Conservation (phyloP, 148 eudicot species). For the Fagopyrum tataricum region DNA sequence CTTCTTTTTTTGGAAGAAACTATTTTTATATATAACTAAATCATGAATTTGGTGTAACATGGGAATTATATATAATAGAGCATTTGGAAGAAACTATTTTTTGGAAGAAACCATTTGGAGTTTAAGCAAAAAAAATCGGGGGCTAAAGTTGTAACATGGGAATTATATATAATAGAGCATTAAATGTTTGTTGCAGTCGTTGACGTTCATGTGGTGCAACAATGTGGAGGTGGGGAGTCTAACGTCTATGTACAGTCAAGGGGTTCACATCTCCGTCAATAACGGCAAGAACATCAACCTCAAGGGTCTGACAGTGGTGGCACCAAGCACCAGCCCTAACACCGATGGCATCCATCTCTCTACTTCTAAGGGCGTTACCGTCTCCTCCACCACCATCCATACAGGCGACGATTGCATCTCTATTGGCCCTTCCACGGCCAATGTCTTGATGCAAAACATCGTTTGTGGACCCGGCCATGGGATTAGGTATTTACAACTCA, state of each 20-base stretch:
- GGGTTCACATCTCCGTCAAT: slow-evolving; percentile 41
- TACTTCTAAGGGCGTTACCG: neutral
- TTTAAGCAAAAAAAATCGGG: too few relatives aligned
- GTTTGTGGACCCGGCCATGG: slow-evolving; percentile 17
- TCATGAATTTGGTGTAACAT: too few relatives aligned
- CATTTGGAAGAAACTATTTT: too few relatives aligned
- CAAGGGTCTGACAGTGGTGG: neutral
- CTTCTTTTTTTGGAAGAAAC: too few relatives aligned
- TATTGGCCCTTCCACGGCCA: neutral
- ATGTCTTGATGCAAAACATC: slow-evolving; percentile 3
- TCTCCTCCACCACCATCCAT: neutral
- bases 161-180: too few relatives aligned
- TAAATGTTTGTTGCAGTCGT: slow-evolving; percentile 25
- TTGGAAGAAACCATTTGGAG: too few relatives aligned
- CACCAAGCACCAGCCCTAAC: slow-evolving; percentile 10
- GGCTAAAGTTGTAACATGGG: too few relatives aligned
- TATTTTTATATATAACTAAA: too few relatives aligned
- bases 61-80: too few relatives aligned
- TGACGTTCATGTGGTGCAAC: slow-evolving; percentile 29
- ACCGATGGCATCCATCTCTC: slow-evolving; percentile 15
- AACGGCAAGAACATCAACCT: slow-evolving; percentile 27
- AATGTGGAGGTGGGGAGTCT: slow-evolving; percentile 35
- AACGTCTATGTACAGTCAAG: slow-evolving; percentile 48
- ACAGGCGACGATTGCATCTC: slow-evolving; percentile 18
- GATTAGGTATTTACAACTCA: slow-evolving; percentile 1